Conservation (phyloP, 2,329 filamentous ascomycete genomes). For the Ophiostoma novo-ulmi region DNA sequence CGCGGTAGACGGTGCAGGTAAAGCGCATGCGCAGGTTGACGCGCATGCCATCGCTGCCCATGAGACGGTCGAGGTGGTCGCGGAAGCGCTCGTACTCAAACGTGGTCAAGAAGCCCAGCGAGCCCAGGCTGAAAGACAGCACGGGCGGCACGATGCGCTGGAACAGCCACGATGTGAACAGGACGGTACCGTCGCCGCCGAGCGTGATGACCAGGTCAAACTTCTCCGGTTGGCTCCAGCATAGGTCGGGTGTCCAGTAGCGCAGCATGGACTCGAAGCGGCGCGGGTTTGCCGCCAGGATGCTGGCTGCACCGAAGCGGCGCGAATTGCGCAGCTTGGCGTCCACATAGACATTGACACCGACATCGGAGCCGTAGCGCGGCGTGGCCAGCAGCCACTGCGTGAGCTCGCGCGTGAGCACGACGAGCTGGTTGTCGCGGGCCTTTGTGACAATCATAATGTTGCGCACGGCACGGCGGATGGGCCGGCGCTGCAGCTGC, state of each 20-base stretch:
- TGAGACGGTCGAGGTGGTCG: conserved; percentile 76
- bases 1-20: conserved; percentile 91
- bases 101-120: conserved; percentile 80
- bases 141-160: conserved; percentile 82
- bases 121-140: conserved; percentile 77
- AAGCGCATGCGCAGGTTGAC: conserved; percentile 98
- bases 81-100: conserved; percentile 87
- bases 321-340: conserved; percentile 84
- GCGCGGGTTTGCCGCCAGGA: conserved; percentile 66
- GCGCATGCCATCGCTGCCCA: conserved; percentile 93
- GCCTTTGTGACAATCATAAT: conserved; percentile 99
- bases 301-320: conserved; percentile 71
- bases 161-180: conserved; percentile 90
- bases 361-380: conserved; percentile 81
- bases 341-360: conserved; percentile 97
- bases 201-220: conserved; percentile 92
- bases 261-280: conserved; percentile 78
- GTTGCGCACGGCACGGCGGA: conserved; percentile 85
- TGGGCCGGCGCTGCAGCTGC: conserved; percentile 85
- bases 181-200: conserved; percentile 78
- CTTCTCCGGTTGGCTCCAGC: conserved; percentile 87
- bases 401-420: conserved; percentile 79
- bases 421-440: conserved; percentile 86
- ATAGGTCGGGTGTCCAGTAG: conserved; percentile 95
- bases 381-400: conserved; percentile 85